Evolutionary conservation across 2,329 filamentous ascomycete genomes (phyloP), one percentile per base, ranked within the genome.

Genomic region (Talaromyces sp.): DNA sequence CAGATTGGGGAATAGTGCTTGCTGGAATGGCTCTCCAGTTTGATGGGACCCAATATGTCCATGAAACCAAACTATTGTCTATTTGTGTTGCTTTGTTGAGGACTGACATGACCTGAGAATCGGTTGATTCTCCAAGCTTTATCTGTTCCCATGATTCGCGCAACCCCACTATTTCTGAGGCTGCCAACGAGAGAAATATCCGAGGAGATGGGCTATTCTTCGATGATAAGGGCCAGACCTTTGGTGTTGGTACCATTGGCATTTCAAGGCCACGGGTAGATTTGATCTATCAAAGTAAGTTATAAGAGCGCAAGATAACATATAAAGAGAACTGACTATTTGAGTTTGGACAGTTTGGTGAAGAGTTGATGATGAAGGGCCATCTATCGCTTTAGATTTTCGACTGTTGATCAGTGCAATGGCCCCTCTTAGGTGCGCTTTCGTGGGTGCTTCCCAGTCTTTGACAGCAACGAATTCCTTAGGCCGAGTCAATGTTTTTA

Each of bases 401-500:
- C 54, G 56, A 11, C 52, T 63, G 20, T 68, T 67, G 5, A 69
- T 54, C 8, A 69, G 45, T 9, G 67, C 67, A 46, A 69, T 55
- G 2, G 67, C 67, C 1, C 67, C 67, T n/a, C 57, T 60, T 7
- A 69, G 42, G 49, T 69, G 67, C 3, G 63, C 62, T 51, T 59
- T 65, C 8, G 55, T 29, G 1, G 67, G 60, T 2, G 47, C 32
- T 27, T 58, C 54, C 19, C 55, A 57, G 27, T 67, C 61, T 45
- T 62, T 65, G 3, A 66, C 51, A 9, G 66, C 61, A 11, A 54
- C 42, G 4, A 69, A 64, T 51, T 68, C 64, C 67, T 68, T 17
- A 22, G 27, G 37, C 11, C 14, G 36, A 24, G 16, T 56, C 32
- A 55, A 42, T 7, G 22, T 22, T 2, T 7, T 17, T 35, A 2